phyloP scores from a whole-genome alignment of 225 moss, liverwort and hornwort species.

The Bryum argenteum region DNA sequence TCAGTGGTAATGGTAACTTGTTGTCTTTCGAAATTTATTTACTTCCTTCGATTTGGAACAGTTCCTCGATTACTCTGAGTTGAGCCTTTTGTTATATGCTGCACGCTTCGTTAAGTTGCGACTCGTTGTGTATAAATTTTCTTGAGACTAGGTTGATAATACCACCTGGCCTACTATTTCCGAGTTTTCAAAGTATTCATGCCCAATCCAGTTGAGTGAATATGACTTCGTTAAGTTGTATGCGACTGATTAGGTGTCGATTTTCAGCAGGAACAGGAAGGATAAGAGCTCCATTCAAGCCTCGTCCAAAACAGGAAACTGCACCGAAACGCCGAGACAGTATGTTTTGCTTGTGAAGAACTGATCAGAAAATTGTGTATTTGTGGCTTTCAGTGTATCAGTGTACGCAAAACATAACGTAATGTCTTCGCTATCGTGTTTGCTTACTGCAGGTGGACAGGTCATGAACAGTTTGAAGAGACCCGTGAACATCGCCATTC shows the following conservation, averaged over 20 bases:
- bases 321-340: slow-evolving; percentile 44
- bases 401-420: slow-evolving; percentile 5
- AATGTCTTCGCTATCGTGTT: slow-evolving; percentile 18
- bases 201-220: no score
- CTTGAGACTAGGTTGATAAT: no score
- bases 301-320: slow-evolving; percentile 15
- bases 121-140: background rate
- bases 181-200: no score
- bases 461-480: slow-evolving; percentile 41
- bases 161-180: no score
- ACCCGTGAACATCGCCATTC: slow-evolving; percentile 17
- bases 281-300: slow-evolving; percentile 20
- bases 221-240: background rate
- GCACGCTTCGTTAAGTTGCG: background rate
- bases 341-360: slow-evolving; percentile 26
- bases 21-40: background rate
- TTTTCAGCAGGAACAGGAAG: slow-evolving; percentile 36
- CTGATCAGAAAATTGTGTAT: slow-evolving; percentile 12
- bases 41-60: background rate
- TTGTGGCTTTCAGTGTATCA: background rate
- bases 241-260: slow-evolving; percentile 25
- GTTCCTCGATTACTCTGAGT: background rate
- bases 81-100: slow-evolving; percentile 4
- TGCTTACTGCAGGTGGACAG: slow-evolving; percentile 37
- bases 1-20: background rate